A percentile compares a stretch with the other conserved stretches of the same genome.
Conservation (phyloP, 2,329 filamentous ascomycete species). For the Ceratocystis smalleyi region DNA sequence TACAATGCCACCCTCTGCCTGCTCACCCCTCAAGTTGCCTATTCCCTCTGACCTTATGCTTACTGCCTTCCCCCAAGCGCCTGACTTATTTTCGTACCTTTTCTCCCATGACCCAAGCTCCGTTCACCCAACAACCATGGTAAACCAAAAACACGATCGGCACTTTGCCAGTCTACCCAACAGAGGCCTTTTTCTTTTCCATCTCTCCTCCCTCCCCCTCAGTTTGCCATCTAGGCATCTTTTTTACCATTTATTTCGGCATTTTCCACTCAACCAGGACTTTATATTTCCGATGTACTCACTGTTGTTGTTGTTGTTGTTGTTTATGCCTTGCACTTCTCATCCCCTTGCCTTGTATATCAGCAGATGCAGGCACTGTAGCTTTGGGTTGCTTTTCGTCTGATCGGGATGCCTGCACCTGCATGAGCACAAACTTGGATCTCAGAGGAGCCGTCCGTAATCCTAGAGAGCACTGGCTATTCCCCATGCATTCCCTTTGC, state of each 20-base stretch:
- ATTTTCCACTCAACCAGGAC: neutral
- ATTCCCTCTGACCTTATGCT: neutral
- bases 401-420: neutral
- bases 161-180: neutral
- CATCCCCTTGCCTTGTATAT: neutral
- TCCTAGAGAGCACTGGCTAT: neutral
- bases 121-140: constrained; percentile 5
- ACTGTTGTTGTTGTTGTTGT: neutral
- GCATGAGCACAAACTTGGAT: constrained; percentile 3
- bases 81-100: neutral
- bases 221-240: neutral
- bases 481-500: neutral
- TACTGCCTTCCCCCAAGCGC: neutral
- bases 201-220: neutral
- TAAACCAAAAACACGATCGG: neutral
- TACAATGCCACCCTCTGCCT: neutral
- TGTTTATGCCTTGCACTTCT: neutral
- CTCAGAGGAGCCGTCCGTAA: neutral
- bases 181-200: neutral
- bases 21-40: neutral
- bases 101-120: neutral
- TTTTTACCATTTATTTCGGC: neutral
- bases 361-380: neutral
- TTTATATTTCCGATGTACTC: neutral
- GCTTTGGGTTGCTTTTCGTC: neutral